A percentile compares a stretch with the other conserved stretches of the same genome.
phyloP scores from a whole-genome alignment of 2,329 filamentous ascomycete genomes.

The Monosporascus ibericus region DNA sequence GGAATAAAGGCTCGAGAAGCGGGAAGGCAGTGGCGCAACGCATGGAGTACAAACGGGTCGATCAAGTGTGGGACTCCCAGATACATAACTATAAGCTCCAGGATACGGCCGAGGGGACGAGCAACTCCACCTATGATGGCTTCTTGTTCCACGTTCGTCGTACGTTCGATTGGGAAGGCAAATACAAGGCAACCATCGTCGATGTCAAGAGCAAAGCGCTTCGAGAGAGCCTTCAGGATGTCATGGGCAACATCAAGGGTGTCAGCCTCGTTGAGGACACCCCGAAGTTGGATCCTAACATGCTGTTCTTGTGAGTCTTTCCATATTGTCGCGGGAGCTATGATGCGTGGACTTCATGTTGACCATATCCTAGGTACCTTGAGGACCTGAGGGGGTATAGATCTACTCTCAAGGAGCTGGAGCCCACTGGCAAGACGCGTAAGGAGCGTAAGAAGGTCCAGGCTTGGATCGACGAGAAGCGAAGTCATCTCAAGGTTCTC shows the following conservation, averaged over 20 bases:
- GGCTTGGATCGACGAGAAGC: constrained; percentile 52
- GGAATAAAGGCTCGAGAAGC: constrained; percentile 1
- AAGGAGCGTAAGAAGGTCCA: constrained; percentile 56
- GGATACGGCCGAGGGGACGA: constrained; percentile 40
- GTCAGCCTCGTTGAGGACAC: constrained; percentile 76
- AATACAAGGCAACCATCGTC: constrained; percentile 65
- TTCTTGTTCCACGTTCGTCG: constrained; percentile 80
- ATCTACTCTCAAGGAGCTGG: constrained; percentile 58
- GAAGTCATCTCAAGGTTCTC: constrained; percentile 64
- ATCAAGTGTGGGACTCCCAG: constrained; percentile 46
- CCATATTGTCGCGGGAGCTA: not conserved
- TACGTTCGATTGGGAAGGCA: constrained; percentile 79
- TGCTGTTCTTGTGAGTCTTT: constrained; percentile 54
- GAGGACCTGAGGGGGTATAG: constrained; percentile 64
- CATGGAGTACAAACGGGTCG: constrained; percentile 44
- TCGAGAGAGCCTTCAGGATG: constrained; percentile 61
- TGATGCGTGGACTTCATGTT: not conserved
- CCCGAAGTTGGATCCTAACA: constrained; percentile 65
- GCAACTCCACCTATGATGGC: constrained; percentile 60
- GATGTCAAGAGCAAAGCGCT: constrained; percentile 82
- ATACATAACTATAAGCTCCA: constrained; percentile 49
- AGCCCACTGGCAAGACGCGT: constrained; percentile 40
- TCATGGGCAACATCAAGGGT: constrained; percentile 72
- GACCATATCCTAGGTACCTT: constrained; percentile 53
- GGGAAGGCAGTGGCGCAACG: constrained; percentile 16